Evolutionary conservation across 2,329 filamentous ascomycete species (phyloP).

Genomic region (Aureobasidium leucospermi): DNA sequence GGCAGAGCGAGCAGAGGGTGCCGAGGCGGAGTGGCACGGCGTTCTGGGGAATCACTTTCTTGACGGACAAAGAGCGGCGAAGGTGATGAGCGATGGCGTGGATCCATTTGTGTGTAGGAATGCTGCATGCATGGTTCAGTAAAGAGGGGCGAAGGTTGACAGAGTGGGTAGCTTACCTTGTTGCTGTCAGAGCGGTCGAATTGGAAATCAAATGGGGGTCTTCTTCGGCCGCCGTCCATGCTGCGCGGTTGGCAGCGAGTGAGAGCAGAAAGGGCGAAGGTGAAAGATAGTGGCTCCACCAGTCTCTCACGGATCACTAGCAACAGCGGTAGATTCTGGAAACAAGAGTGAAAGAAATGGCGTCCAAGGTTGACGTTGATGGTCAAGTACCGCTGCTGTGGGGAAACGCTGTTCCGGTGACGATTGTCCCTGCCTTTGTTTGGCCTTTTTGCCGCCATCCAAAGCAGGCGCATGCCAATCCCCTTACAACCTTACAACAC

Average conservation of each 20-base stretch:
- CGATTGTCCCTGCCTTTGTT: slow-evolving; percentile 1
- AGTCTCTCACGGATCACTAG: background rate
- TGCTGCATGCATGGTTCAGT: background rate
- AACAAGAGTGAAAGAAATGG: slow-evolving; percentile 1
- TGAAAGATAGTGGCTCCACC: background rate
- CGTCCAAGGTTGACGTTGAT: background rate
- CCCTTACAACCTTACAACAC: background rate
- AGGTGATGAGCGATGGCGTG: background rate
- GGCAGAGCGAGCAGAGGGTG: slow-evolving; percentile 3
- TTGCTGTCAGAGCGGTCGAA: background rate
- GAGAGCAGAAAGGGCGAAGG: background rate
- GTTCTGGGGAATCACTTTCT: slow-evolving; percentile 14
- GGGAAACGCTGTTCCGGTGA: background rate
- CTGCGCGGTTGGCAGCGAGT: background rate
- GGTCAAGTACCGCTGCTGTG: background rate
- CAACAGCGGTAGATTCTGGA: background rate
- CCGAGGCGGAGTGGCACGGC: background rate
- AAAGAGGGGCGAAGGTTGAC: background rate
- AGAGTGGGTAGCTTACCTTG: background rate
- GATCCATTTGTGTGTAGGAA: slow-evolving; percentile 9
- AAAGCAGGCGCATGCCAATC: background rate
- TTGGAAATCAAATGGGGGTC: slow-evolving; percentile 2
- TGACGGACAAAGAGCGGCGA: slow-evolving; percentile 24
- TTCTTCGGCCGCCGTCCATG: slow-evolving; percentile 9
- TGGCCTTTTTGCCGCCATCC: background rate